These are phyloP conservation scores for Mycena galopus DNA, from an alignment of 768 basidiomycete genomes.

Conservation along the genomic window DNA sequence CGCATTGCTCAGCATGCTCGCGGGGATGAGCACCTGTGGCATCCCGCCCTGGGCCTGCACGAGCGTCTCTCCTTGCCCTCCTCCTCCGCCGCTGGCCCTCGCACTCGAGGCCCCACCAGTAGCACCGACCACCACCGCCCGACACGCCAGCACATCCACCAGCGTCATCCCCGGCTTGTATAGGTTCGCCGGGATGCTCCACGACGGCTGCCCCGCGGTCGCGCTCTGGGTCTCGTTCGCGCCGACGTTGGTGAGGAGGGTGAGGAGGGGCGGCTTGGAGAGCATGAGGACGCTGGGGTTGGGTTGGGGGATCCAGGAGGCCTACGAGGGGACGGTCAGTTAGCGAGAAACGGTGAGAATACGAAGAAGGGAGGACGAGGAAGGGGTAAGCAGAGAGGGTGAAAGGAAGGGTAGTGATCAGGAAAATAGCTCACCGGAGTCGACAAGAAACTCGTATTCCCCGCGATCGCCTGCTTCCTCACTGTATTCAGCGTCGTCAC, in stretches of 20 bases:
- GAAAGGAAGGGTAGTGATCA: not conserved
- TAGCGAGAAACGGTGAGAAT: not conserved
- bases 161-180: slow-evolving; percentile 58
- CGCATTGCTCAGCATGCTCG: slow-evolving; percentile 31
- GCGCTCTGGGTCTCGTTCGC: slow-evolving; percentile 22
- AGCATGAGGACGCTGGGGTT: slow-evolving; percentile 58
- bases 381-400: not conserved
- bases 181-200: slow-evolving; percentile 57
- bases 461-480: not conserved
- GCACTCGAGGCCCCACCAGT: slow-evolving; percentile 3
- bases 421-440: not conserved
- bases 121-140: slow-evolving; percentile 46
- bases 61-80: slow-evolving; percentile 54
- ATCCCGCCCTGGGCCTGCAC: slow-evolving; percentile 56
- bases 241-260: slow-evolving; percentile 69
- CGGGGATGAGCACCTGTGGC: slow-evolving; percentile 55
- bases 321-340: slow-evolving; percentile 43
- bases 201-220: slow-evolving; percentile 43
- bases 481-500: slow-evolving; percentile 59
- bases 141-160: slow-evolving; percentile 69
- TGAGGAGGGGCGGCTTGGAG: slow-evolving; percentile 68
- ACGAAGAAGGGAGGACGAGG: not conserved
- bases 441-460: not conserved
- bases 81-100: no score
- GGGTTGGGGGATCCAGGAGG: slow-evolving; percentile 58